phyloP scores from a whole-genome alignment of 352 stramenopile genomes.

The Pythium insidiosum region DNA sequence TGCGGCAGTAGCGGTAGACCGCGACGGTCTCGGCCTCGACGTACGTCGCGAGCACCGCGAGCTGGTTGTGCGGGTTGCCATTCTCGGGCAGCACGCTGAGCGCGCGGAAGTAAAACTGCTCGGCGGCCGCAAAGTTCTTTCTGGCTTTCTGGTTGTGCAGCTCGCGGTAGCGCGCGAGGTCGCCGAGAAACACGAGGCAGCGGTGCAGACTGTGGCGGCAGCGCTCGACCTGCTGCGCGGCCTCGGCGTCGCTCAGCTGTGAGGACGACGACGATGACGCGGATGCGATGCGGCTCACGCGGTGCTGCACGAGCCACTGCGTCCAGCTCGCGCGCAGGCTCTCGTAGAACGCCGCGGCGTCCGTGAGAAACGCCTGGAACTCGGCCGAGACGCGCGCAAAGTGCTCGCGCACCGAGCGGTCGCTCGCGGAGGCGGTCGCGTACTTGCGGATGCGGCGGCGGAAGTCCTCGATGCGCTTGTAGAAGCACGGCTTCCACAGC shows the following conservation, averaged over 20 bases:
- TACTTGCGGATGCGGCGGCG: conserved; percentile 83
- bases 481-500: conserved; percentile 89
- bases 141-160: conserved; percentile 78
- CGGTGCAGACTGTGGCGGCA: conserved; percentile 65
- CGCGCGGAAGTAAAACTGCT: conserved; percentile 66
- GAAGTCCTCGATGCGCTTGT: conserved; percentile 88
- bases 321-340: conserved; percentile 42
- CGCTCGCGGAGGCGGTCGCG: conserved; percentile 47
- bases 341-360: conserved; percentile 68
- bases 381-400: conserved; percentile 68
- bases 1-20: conserved; percentile 88
- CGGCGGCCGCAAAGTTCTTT: conserved; percentile 73
- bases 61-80: conserved; percentile 81
- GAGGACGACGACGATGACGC: conserved; percentile 1
- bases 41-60: conserved; percentile 80
- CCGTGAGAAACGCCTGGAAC: conserved; percentile 64
- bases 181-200: conserved; percentile 79
- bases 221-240: conserved; percentile 8
- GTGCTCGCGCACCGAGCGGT: conserved; percentile 65
- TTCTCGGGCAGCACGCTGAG: conserved; percentile 65
- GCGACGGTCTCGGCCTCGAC: conserved; percentile 86
- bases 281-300: conserved; percentile 26
- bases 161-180: conserved; percentile 75
- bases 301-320: conserved; percentile 35
- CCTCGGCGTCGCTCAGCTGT: too few relatives aligned